Evolutionary conservation across 225 moss, liverwort and hornwort species (phyloP).

Genomic region (Bryum argenteum): DNA sequence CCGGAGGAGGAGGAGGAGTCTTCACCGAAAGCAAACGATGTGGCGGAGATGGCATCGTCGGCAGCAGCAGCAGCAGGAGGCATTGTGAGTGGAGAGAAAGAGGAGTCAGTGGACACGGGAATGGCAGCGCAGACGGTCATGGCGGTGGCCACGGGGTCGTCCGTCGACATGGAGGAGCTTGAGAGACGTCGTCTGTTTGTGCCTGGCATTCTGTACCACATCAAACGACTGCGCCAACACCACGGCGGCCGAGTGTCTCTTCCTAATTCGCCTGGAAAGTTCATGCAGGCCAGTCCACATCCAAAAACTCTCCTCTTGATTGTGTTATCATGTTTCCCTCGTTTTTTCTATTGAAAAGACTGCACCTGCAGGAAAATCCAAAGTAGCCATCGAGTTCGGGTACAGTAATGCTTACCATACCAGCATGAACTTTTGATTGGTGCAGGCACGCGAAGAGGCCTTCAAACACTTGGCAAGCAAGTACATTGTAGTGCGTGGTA

Average conservation of each 20-base stretch:
- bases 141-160: slow-evolving; percentile 22
- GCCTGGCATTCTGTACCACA: slow-evolving; percentile 35
- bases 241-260: background rate
- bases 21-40: background rate
- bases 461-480: slow-evolving; percentile 12
- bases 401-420: too few species aligned
- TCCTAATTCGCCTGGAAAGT: slow-evolving; percentile 19
- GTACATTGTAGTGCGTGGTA: slow-evolving; percentile 53
- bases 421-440: background rate
- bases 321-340: too few species aligned
- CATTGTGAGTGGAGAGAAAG: background rate
- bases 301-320: too few species aligned
- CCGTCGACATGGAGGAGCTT: slow-evolving; percentile 35
- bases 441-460: slow-evolving; percentile 24
- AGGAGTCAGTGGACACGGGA: slow-evolving; percentile 6
- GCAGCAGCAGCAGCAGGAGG: background rate
- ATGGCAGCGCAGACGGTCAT: slow-evolving; percentile 28
- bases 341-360: too few species aligned
- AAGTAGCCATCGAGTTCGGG: too few species aligned
- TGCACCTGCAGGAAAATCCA: too few species aligned
- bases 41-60: slow-evolving; percentile 2
- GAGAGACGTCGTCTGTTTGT: slow-evolving; percentile 37
- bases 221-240: slow-evolving; percentile 29
- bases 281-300: background rate
- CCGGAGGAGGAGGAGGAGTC: too few species aligned